These are phyloP conservation scores for Termitomyces sp. DNA, from an alignment of 768 basidiomycete species.

Conservation along the genomic window DNA sequence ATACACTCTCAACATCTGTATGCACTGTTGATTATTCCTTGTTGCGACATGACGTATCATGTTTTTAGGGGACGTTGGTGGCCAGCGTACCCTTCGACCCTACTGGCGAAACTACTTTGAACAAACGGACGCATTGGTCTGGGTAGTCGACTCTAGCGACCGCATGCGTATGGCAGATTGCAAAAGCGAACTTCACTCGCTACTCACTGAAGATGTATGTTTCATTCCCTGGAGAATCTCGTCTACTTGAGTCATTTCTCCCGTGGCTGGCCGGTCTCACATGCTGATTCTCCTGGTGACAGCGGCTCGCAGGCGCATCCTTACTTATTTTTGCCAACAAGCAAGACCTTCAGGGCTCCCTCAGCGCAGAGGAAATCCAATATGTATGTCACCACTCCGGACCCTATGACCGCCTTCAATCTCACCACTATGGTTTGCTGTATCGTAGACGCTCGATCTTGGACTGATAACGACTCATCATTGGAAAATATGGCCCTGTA, in stretches of 20 bases:
- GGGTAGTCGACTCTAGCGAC: conserved; percentile 98
- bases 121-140: conserved; percentile 95
- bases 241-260: neutral
- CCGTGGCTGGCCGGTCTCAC: conserved; percentile 2
- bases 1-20: conserved; percentile 80
- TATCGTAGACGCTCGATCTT: conserved; percentile 38
- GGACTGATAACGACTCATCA: conserved; percentile 79
- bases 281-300: conserved; percentile 11
- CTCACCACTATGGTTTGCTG: neutral
- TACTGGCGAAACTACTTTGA: conserved; percentile 99
- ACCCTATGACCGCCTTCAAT: conserved; percentile 7
- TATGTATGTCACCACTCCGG: conserved; percentile 40
- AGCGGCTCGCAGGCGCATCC: conserved; percentile 95
- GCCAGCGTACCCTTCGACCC: conserved; percentile 90
- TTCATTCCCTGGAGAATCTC: neutral
- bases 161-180: conserved; percentile 88
- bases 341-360: conserved; percentile 87
- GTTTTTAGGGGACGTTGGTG: conserved; percentile 93
- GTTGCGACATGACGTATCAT: neutral
- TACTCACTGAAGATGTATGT: conserved; percentile 89
- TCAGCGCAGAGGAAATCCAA: conserved; percentile 77
- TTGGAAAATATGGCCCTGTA: conserved; percentile 89
- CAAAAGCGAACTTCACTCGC: conserved; percentile 75
- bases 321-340: conserved; percentile 97
- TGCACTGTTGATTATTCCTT: conserved; percentile 18